phyloP scores from a whole-genome alignment of 805 yeast species.

The Spathaspora passalidarum region DNA sequence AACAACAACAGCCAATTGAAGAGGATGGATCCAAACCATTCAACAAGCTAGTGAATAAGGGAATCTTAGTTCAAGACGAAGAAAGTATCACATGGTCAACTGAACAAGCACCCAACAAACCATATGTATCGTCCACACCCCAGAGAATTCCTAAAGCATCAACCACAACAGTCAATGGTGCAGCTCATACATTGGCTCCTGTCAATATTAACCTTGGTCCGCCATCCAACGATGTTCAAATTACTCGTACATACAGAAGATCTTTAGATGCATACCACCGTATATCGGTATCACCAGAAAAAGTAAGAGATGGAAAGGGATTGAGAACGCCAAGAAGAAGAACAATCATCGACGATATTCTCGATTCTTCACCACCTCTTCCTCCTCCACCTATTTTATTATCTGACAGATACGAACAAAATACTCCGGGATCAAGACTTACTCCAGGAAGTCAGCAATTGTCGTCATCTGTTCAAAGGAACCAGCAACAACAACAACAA shows the following conservation, averaged over 20 bases:
- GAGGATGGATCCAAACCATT: constrained; percentile 14
- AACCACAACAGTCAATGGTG: constrained; percentile 19
- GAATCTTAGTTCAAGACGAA: constrained; percentile 15
- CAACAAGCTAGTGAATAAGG: constrained; percentile 10
- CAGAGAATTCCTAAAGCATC: constrained; percentile 11
- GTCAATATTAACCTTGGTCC: constrained; percentile 18
- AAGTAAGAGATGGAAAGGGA: constrained; percentile 10
- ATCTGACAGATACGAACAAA: constrained; percentile 25
- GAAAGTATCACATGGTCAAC: constrained; percentile 37
- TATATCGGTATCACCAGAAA: constrained; percentile 31
- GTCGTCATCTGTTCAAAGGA: background rate
- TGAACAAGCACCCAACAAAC: constrained; percentile 12
- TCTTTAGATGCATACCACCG: constrained; percentile 29
- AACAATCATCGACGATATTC: constrained; percentile 31
- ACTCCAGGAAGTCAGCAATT: background rate
- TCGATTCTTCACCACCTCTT: constrained; percentile 41
- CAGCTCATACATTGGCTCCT: background rate
- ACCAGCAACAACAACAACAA: no score
- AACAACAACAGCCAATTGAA: background rate
- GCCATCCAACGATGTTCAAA: constrained; percentile 17
- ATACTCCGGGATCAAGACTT: background rate
- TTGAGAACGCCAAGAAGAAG: constrained; percentile 25
- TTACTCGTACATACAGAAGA: constrained; percentile 22
- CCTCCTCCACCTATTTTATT: constrained; percentile 42
- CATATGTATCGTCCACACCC: constrained; percentile 27